These are phyloP conservation scores for Dichotomopilus funicola DNA, from an alignment of 2,329 filamentous ascomycete species.

Conservation along the genomic window DNA sequence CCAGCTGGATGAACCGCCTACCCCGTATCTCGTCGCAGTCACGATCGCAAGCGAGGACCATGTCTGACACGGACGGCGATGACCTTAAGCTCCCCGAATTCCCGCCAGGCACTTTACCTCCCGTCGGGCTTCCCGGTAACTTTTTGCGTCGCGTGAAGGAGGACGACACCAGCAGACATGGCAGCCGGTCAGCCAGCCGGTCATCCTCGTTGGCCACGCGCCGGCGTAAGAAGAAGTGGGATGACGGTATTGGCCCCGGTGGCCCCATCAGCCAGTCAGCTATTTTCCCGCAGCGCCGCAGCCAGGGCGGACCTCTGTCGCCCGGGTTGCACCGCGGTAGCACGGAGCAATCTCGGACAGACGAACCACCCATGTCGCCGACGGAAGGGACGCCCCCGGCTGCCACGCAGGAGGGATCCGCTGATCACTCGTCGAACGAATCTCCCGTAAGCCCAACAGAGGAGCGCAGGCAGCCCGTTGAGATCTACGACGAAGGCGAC, in stretches of 20 bases:
- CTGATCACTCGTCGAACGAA: slow-evolving; percentile 6
- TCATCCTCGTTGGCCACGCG: slow-evolving; percentile 54
- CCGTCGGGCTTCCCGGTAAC: slow-evolving; percentile 63
- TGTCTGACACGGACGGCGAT: slow-evolving; percentile 70
- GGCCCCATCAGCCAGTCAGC: slow-evolving; percentile 87
- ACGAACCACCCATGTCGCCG: slow-evolving; percentile 20
- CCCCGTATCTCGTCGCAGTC: slow-evolving; percentile 62
- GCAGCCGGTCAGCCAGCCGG: slow-evolving; percentile 57
- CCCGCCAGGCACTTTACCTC: slow-evolving; percentile 65
- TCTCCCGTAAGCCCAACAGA: neutral
- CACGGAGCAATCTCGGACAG: slow-evolving; percentile 19
- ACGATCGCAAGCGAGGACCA: slow-evolving; percentile 76
- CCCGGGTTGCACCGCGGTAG: slow-evolving; percentile 12
- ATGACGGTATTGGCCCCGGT: slow-evolving; percentile 68
- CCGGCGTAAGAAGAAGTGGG: slow-evolving; percentile 61
- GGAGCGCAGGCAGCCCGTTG: slow-evolving; percentile 34
- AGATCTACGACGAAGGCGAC: slow-evolving; percentile 75
- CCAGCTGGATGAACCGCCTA: slow-evolving; percentile 90
- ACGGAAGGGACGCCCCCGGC: neutral
- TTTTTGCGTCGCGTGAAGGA: slow-evolving; percentile 81
- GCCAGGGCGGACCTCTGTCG: slow-evolving; percentile 21
- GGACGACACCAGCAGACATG: slow-evolving; percentile 53
- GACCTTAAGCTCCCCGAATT: slow-evolving; percentile 55
- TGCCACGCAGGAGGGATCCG: slow-evolving; percentile 1
- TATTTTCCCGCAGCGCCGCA: slow-evolving; percentile 61